Evolutionary conservation across 2,329 filamentous ascomycete species (phyloP), one percentile per base, ranked within the genome.

Genomic region (Alternaria sp.): DNA sequence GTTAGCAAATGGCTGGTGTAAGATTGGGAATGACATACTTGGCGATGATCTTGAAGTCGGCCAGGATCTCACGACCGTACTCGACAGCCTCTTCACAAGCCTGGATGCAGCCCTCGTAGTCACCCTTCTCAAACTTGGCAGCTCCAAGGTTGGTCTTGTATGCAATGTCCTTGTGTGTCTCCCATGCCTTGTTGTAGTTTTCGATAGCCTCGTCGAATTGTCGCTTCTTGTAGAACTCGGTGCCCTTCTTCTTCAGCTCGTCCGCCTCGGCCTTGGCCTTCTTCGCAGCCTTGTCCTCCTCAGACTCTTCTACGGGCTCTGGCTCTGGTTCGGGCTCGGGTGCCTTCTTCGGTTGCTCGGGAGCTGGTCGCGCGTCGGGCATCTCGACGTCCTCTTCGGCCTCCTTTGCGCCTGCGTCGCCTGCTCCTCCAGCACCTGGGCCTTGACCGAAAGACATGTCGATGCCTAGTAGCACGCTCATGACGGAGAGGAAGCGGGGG

Each of bases 11-110:
- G 17, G 12, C 19, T 45, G 17, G 6, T 19, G 13, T 10, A 40
- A 43, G 5, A 13, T 19, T 40, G 9, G 13, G 8, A 30, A 5
- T n/a, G 19, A 21, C 4, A 76, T 80, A 92, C 89, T 97, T 98
- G 78, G 96, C 94, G 70, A 99, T 95, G 77, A 94, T 87, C 88
- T 99, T 99, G 86, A 98, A 99, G 83, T 99, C 96, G 67, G 96
- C 94, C 60, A 93, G 91, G 72, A 96, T 89, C 73, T 91, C 87
- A 62, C 96, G 93, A 59, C 96, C 96, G 80, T 98, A 91, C 71
- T 96, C 91, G 57, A 97, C 88, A 11, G 96, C 96, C 83, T 93
- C 89, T 73, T 92, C 89, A 83, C 96, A 99, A 15, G 90, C 84
- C 73, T 96, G 92, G 68, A 99, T 93, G 70, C 91, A 90, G 61